Evolutionary conservation across 768 basidiomycete genomes (phyloP).

Genomic region (Rhizopogon vesiculosus): DNA sequence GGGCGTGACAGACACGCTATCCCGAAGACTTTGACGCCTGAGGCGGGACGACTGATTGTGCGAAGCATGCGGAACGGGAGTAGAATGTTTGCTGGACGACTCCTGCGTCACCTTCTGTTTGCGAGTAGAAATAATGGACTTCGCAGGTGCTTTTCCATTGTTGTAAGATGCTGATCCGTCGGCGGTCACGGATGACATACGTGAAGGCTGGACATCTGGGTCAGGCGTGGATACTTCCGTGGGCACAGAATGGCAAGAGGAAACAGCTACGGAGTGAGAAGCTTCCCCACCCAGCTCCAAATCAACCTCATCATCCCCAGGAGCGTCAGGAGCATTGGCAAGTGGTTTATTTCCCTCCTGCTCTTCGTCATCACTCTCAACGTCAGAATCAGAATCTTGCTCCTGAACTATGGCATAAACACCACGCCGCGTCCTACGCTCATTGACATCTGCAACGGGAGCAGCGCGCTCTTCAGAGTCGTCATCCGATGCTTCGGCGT

Average conservation of each 20-base stretch:
- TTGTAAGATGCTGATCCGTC: slow-evolving; percentile 23
- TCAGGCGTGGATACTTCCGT: slow-evolving; percentile 16
- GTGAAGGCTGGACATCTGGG: slow-evolving; percentile 21
- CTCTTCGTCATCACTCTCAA: slow-evolving; percentile 47
- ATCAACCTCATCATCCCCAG: slow-evolving; percentile 39
- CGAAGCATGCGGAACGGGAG: slow-evolving; percentile 24
- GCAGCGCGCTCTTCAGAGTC: slow-evolving; percentile 44
- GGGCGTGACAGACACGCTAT: slow-evolving; percentile 29
- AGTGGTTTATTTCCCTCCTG: slow-evolving; percentile 44
- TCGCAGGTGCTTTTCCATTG: slow-evolving; percentile 33
- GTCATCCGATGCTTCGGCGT: slow-evolving; percentile 33
- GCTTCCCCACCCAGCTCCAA: slow-evolving; percentile 40
- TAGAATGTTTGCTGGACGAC: slow-evolving; percentile 38
- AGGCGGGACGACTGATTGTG: slow-evolving; percentile 20
- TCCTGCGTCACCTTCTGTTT: slow-evolving; percentile 52
- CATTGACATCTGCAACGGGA: slow-evolving; percentile 60
- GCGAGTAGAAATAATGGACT: slow-evolving; percentile 58
- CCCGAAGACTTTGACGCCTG: slow-evolving; percentile 13
- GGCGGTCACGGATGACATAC: slow-evolving; percentile 32
- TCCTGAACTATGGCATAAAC: slow-evolving; percentile 70
- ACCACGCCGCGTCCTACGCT: slow-evolving; percentile 75
- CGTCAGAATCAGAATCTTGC: slow-evolving; percentile 57
- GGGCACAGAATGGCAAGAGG: slow-evolving; percentile 20
- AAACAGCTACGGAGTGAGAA: slow-evolving; percentile 9
- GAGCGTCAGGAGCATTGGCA: slow-evolving; percentile 40